phyloP scores from a whole-genome alignment of 164 flowering plant genomes.

The Chloranthus sessilifolius region DNA sequence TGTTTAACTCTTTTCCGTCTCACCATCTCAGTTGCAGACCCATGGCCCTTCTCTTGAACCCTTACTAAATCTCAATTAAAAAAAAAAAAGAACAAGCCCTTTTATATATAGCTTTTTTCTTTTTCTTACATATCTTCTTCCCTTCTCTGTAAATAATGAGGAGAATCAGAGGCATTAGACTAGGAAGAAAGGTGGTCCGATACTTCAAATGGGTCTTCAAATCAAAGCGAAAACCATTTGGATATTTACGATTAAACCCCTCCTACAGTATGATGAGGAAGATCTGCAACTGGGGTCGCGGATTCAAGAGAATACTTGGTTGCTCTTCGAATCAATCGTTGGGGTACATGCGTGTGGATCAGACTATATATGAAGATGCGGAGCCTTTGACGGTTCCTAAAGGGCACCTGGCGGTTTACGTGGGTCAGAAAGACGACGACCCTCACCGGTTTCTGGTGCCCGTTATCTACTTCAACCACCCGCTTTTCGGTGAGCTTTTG shows the following conservation, averaged over 20 bases:
- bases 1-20: slow-evolving; percentile 42
- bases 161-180: slow-evolving; percentile 45
- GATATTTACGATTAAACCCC: slow-evolving; percentile 11
- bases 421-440: slow-evolving; percentile 62
- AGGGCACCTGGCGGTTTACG: slow-evolving; percentile 78
- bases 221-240: slow-evolving; percentile 9
- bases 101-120: background rate
- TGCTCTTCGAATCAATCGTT: background rate
- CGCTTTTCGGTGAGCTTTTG: slow-evolving; percentile 62
- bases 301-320: slow-evolving; percentile 24
- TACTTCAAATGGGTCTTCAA: slow-evolving; percentile 28
- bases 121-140: background rate
- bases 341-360: slow-evolving; percentile 26
- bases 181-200: slow-evolving; percentile 31
- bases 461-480: slow-evolving; percentile 80
- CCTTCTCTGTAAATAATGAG: slow-evolving; percentile 20
- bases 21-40: slow-evolving; percentile 40
- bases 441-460: slow-evolving; percentile 67
- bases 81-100: too few relatives aligned
- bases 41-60: slow-evolving; percentile 55
- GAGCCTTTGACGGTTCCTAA: slow-evolving; percentile 44
- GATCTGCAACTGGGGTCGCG: slow-evolving; percentile 37
- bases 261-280: slow-evolving; percentile 21
- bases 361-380: slow-evolving; percentile 16
- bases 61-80: too few relatives aligned